Evolutionary conservation across 2,329 filamentous ascomycete species (phyloP).

Genomic region (Calonectria multiphialidica): DNA sequence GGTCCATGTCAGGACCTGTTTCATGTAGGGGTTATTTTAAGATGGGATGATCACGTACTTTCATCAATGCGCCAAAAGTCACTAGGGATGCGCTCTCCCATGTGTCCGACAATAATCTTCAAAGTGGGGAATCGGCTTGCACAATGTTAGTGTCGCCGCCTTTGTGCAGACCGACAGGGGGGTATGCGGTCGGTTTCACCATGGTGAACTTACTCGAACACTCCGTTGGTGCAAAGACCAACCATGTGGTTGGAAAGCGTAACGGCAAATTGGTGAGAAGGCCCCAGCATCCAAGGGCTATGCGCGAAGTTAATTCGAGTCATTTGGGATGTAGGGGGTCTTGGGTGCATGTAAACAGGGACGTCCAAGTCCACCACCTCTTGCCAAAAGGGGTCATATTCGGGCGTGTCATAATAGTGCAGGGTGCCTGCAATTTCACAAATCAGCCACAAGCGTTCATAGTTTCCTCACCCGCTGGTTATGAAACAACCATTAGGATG

Average conservation of each 20-base stretch:
- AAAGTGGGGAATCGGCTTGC: background rate
- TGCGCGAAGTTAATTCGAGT: background rate
- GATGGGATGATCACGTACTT: background rate
- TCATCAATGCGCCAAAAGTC: background rate
- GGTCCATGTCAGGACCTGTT: background rate
- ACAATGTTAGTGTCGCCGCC: background rate
- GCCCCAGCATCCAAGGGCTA: background rate
- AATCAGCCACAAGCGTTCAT: background rate
- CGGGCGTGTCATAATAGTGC: slow-evolving; percentile 12
- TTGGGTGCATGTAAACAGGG: slow-evolving; percentile 24
- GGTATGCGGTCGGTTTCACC: too few species aligned
- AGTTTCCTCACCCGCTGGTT: too few species aligned
- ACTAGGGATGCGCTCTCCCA: slow-evolving; percentile 19
- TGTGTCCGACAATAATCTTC: slow-evolving; percentile 23
- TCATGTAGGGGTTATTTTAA: background rate
- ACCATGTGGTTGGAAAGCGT: slow-evolving; percentile 21
- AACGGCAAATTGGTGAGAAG: slow-evolving; percentile 17
- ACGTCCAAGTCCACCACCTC: slow-evolving; percentile 18
- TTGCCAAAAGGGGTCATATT: slow-evolving; percentile 25
- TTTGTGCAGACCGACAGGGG: background rate
- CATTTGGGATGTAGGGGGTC: slow-evolving; percentile 9
- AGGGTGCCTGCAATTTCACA: background rate
- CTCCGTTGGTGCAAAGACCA: slow-evolving; percentile 25
- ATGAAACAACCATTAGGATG: too few species aligned
- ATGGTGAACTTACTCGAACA: slow-evolving; percentile 16